Percentiles rank a stretch among this genome's conserved stretches.
phyloP scores from a whole-genome alignment of 176 grass and related monocot species.

The sorghum (Sorghum bicolor) region Sorghum_bicolor_NCBIv3 NC_012872.2:7558501-7559000 shows the following conservation, averaged over 20 bases:
- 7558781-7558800: background rate
- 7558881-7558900: background rate
- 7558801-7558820: background rate
- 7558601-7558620: background rate
- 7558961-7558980: constrained; percentile 42
- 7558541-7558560: background rate
- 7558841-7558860: background rate
- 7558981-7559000: constrained; percentile 66
- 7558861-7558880: background rate
- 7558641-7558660: background rate
- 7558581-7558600: background rate
- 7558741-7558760: constrained; percentile 51
- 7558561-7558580: background rate
- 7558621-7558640: background rate
- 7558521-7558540: background rate
- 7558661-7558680: background rate
- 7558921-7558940: constrained; percentile 36
- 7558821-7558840: background rate
- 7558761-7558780: constrained; percentile 64
- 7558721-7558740: constrained; percentile 45
- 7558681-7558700: background rate
- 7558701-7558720: constrained; percentile 23
- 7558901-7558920: constrained; percentile 15
- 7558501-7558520: constrained; percentile 12
- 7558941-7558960: constrained; percentile 54